Base-by-base conservation (phyloP, 1,284 basidiomycete species). In the Phaffia rhodozyma region DNA sequence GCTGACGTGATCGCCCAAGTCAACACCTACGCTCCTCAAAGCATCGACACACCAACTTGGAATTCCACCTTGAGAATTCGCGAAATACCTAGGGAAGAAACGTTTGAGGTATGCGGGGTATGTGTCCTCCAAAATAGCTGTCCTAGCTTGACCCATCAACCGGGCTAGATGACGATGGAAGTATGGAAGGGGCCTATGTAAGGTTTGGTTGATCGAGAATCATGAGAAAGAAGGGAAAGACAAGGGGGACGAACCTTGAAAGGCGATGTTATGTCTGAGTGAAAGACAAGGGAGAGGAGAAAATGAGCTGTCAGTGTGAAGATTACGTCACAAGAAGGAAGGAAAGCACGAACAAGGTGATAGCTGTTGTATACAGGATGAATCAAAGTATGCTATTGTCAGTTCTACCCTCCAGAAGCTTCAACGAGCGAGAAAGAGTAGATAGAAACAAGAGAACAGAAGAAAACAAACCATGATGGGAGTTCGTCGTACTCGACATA, bases 21-120 rank as follows among this genome's bases (percentile, higher is more conserved):
- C 86, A 1, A 89, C 85, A 1, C 85, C 85, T 21, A 88, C 87
- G 66, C 83, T 85, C 30, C 78, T 77, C 59, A 89, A 75, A 23
- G 87, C 88, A 71, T 87, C 85, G 3, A 90, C 82, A 69, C 86
- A 87, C 87, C 87, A 90, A 70, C 84, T 82, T 0, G 88, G 88
- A 72, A 89, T 32, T 83, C 85, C 32, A 49, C 32, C 55, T 67
- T 68, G 9, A 76, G 61, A 74, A 64, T 81, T 79, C 21, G 81
- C 83, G 72, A 85, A 91, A 72, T 86, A 91, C 54, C 77, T 77
- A 55, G 77, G 79, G 74, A 89, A 91, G 76, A 90, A 91, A 13
- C 76, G 75, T 66, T 78, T 79, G 59, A 89, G 78, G 70, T 88
- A 91, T 58, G 81, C 77, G 2, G 89, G 89, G 74, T 89, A 91